Evolutionary conservation across 1,284 basidiomycete species (phyloP), one percentile per base, ranked within the genome.

Genomic region (Crepidotus sp.): DNA sequence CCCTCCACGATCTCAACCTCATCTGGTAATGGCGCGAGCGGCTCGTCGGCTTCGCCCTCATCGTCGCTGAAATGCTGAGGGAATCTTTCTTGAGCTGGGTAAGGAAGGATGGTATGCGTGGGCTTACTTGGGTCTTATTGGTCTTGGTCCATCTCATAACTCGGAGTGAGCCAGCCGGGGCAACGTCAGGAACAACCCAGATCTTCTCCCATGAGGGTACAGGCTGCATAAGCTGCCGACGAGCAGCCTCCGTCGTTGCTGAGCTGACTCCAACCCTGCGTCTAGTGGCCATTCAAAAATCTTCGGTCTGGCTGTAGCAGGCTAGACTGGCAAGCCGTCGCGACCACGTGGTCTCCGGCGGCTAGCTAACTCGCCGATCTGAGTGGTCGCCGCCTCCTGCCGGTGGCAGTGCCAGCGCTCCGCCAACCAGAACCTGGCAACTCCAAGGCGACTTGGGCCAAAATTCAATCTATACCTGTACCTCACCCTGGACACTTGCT

Each of bases 21-120:
- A 42, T 84, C 84, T 10, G 81, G 83, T 36, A 87, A 64, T 17
- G 84, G 83, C 7, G 76, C 84, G 29, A 87, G 70, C 13, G 83
- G 83, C 55, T 83, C 80, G 54, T 86, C 82, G 0, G 66, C 73
- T 52, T 77, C 81, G 41, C 74, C 81, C 56, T 88, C 84, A 46
- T 87, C 83, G 56, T 87, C 85, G 55, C 78, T 84, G 56, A 85
- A 86, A 71, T 85, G 78, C 84, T 87, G 55, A 33, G 30, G n/a
- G n/a, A n/a, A n/a, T n/a, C n/a, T n/a, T 40, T 29, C 27, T 22
- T 54, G 37, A 55, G 36, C 25, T 10, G 8, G 24, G 29, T 40
- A 14, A 15, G 13, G 32, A 38, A 22, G 32, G 35, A 35, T 10
- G 44, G 7, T 17, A 14, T n/a, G 17, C 19, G 29, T 40, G n/a